A percentile compares a stretch with the other conserved stretches of the same genome.
These are phyloP conservation scores for Penicillium roqueforti DNA, from an alignment of 495 filamentous ascomycete genomes.

Conservation along the genomic window DNA sequence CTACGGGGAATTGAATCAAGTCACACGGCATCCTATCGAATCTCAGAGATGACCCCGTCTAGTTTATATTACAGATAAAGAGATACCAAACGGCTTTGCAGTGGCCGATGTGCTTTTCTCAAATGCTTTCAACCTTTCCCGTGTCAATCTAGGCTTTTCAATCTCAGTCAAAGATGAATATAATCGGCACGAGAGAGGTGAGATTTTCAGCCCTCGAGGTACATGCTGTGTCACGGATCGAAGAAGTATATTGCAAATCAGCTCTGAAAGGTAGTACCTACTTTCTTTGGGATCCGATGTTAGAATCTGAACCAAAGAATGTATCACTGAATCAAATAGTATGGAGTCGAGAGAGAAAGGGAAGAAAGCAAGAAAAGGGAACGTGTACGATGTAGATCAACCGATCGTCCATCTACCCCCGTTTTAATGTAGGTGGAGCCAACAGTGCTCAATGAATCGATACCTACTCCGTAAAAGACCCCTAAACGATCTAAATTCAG, in stretches of 20 bases:
- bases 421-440: slow-evolving; percentile 2
- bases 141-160: neutral
- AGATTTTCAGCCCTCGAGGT: slow-evolving; percentile 7
- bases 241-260: slow-evolving; percentile 3
- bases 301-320: slow-evolving; percentile 14
- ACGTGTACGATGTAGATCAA: slow-evolving; percentile 6
- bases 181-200: slow-evolving; percentile 1
- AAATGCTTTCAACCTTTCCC: neutral
- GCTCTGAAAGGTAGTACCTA: slow-evolving; percentile 1
- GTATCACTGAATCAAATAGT: neutral
- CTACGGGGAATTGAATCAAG: slow-evolving; percentile 6
- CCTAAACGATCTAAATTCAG: neutral
- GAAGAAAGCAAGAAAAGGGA: neutral
- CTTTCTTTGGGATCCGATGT: slow-evolving; percentile 9
- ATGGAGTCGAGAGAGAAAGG: neutral
- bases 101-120: neutral
- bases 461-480: neutral
- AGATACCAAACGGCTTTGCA: neutral
- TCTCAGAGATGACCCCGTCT: neutral
- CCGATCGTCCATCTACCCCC: slow-evolving; percentile 11
- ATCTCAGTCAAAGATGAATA: neutral
- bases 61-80: neutral
- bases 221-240: slow-evolving; percentile 7
- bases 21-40: slow-evolving; percentile 9
- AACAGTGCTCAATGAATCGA: neutral